phyloP scores from a whole-genome alignment of 257 asterid species.

The Nicotiana knightiana region DNA sequence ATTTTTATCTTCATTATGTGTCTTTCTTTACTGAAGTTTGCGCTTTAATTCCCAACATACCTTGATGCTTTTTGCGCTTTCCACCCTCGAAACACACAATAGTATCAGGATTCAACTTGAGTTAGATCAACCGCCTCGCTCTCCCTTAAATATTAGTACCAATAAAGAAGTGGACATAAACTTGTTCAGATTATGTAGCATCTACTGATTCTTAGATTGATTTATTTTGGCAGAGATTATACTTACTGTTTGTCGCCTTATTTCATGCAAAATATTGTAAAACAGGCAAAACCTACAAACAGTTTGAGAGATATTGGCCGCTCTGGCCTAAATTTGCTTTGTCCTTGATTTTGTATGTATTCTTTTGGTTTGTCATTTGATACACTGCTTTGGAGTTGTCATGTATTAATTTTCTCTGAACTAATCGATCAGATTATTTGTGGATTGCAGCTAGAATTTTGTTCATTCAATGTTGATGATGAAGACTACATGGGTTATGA shows the following conservation, averaged over 20 bases:
- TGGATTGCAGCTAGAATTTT: slow-evolving; percentile 61
- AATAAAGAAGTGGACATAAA: not conserved
- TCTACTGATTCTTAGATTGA: not conserved
- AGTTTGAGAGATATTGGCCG: not conserved
- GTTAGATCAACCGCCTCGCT: not conserved
- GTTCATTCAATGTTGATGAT: slow-evolving; percentile 77
- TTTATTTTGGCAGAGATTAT: not conserved
- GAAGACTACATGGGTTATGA: slow-evolving; percentile 92
- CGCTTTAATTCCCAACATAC: not conserved
- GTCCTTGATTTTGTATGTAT: not conserved
- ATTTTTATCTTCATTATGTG: not conserved
- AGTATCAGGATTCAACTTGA: not conserved
- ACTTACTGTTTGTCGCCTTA: not conserved
- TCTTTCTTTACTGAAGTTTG: not conserved
- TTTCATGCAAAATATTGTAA: not conserved
- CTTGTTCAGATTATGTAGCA: not conserved
- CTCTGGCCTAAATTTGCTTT: not conserved
- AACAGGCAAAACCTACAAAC: not conserved
- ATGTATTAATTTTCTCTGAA: not conserved
- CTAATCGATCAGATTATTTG: not conserved
- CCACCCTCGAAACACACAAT: not conserved
- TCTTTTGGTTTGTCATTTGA: not conserved
- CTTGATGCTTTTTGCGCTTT: not conserved
- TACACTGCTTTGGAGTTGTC: not conserved
- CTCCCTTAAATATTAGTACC: not conserved